Base-by-base conservation (phyloP, 345 rosid species). In the Lumnitzera racemosa region DNA sequence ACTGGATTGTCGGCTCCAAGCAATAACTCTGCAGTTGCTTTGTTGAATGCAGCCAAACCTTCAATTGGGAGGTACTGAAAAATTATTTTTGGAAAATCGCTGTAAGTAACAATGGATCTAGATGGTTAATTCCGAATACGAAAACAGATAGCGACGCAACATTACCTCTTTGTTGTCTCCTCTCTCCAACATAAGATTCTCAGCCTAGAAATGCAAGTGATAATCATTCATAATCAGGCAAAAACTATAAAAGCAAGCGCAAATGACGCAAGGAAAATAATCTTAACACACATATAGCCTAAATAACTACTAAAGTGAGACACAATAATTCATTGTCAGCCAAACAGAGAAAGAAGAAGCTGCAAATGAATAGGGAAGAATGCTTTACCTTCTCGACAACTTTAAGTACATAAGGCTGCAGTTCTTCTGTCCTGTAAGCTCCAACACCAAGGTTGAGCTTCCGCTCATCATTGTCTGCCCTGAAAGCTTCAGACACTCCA, bases 361-460 rank as follows among this genome's bases (percentile, higher is more conserved):
- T 20, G 20, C 20, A 20, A 20, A 20, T 20, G 20, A 20, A 20
- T 20, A n/a, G 47, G 43, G 61, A 52, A 46, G 12, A 20, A 59
- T 60, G 23, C 60, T 15, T 20, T 17, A 94, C 99, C 92, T 94
- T 94, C 74, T 90, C 81, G 74, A 94, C 99, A 65, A 94, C 99
- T 72, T 88, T 63, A 57, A 90, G 96, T 51, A 94, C 99, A 53
- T 94, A 94, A 63, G 99, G 95, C 74, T 90, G 87, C 56, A 94
- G 78, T 72, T 90, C 95, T 76, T 94, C 97, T 11, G 96, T 94
- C 41, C 97, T 76, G 64, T 90, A 94, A 46, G 99, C 99, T 43
- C 99, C 99, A 12, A 90, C 99, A 49, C 99, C 99, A 78, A 94
- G 99, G 71, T 90, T 94, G 73, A 94, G 99, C 73, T 94, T 94